Conservation (phyloP, 306 rosid genomes). For the Cyamopsis tetragonoloba region DNA sequence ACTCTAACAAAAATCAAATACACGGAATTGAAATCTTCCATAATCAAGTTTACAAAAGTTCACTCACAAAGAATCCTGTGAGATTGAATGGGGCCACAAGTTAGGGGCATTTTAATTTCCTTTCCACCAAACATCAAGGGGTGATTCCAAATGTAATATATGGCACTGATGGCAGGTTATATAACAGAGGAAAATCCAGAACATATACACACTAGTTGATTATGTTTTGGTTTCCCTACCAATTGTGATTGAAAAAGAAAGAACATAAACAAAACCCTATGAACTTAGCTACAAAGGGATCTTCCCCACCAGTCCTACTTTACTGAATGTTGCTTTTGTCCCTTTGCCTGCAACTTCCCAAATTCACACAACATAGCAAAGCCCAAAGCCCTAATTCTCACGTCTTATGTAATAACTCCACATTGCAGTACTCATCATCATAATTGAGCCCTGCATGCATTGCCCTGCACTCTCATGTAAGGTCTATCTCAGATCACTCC, state of each 20-base stretch:
- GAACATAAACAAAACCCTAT: conserved; percentile 50
- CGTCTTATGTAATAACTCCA: conserved; percentile 54
- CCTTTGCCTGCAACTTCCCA: conserved; percentile 31
- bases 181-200: conserved; percentile 14
- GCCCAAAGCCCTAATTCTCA: conserved; percentile 53
- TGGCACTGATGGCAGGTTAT: conserved; percentile 10
- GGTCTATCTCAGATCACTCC: conserved; percentile 59
- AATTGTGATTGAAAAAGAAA: conserved; percentile 45
- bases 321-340: conserved; percentile 43
- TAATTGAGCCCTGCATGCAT: conserved; percentile 32
- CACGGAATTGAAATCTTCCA: too few relatives aligned
- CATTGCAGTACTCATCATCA: conserved; percentile 43
- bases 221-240: conserved; percentile 16
- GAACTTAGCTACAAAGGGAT: conserved; percentile 46
- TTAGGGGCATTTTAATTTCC: too few relatives aligned
- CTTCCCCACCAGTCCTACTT: conserved; percentile 37
- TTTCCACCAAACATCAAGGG: too few relatives aligned
- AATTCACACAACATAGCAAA: conserved; percentile 46
- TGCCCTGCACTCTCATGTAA: conserved; percentile 34
- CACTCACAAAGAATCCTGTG: background rate
- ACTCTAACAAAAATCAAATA: too few relatives aligned
- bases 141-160: background rate
- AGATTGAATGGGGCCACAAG: background rate
- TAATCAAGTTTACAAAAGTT: too few relatives aligned
- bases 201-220: conserved; percentile 9